Base-by-base conservation (phyloP, 306 rosid species). In the Sphenostylis stenocarpa region DNA sequence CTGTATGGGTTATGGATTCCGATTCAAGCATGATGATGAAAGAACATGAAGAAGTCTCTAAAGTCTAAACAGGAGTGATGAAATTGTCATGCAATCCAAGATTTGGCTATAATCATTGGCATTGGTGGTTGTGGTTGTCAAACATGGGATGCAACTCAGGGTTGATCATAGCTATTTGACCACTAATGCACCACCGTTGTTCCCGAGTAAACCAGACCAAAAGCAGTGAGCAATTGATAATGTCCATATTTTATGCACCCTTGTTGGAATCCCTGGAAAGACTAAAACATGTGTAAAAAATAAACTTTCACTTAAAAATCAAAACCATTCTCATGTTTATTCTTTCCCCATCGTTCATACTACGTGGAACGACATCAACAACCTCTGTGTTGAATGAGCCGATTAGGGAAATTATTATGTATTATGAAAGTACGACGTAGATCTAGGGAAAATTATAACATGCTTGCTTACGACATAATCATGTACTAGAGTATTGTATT, bases 81-180 rank as follows among this genome's bases (percentile, higher is more conserved):
- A 68, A 75, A 51, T 81, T 75, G 12, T 79, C 58, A 74, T 62
- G 87, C 78, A 83, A 75, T 11, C 51, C 77, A 71, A 80, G 67
- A 65, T 80, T 71, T 72, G 65, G 74, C 10, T 21, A 29, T 80
- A 76, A 84, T 84, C 6, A 80, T 84, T 80, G 47, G 72, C 26
- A 45, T 9, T 28, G 70, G 72, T 70, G 70, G 75, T 39, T 36
- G 70, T 74, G 76, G 71, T 81, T 81, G 81, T 75, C 75, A 81
- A 81, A 75, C 81, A 75, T 75, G 81, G 72, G 67, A 75, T 74
- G 79, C 70, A 74, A 73, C 64, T 74, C 76, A 55, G 63, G 24
- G 63, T 5, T 67, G 64, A 73, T 78, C 6, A 78, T 79, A 20
- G 44, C 72, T 67, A 44, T 79, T 79, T 79, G 84, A 84, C 87